Base-by-base conservation (phyloP, 208 protist species). In the Acanthamoeba healyi region DNA sequence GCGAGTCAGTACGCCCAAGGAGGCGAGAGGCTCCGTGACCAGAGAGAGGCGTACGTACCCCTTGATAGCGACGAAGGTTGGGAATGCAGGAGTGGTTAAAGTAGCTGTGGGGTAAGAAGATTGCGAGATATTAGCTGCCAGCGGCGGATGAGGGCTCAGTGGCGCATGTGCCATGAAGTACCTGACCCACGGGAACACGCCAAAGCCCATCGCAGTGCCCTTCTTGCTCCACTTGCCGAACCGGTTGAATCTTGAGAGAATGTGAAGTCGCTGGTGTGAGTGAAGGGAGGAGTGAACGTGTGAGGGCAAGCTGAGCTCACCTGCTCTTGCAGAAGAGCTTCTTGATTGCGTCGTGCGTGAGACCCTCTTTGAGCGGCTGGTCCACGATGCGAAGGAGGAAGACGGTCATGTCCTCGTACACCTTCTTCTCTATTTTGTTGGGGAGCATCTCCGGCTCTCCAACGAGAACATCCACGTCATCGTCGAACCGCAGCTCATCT, bases 31-130 rank as follows among this genome's bases (percentile, higher is more conserved):
- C 9, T 63, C n/a, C 26, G 56, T 26, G 24, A 84, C 26, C 40
- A 82, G 34, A 46, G 72, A 44, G 15, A 29, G 22, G 72, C 5
- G 12, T 10, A 82, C 34, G 12, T 65, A 91, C 84, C 61, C 84
- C 61, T 26, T 91, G 84, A n/a, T 91, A 91, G 34, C 84, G 84
- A 5, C 84, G 51, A 46, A 91, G 56, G 56, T 91, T 91, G 36
- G 84, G 84, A 9, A 91, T 91, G 84, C 84, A 91, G 24, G 84
- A 91, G 29, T 91, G 84, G 61, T 91, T 91, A n/a, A 91, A 91
- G 56, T 91, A 91, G 56, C 84, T n/a, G n/a, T n/a, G n/a, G n/a
- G n/a, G n/a, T n/a, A n/a, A n/a, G n/a, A n/a, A n/a, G n/a, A n/a
- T n/a, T n/a, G n/a, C n/a, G n/a, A n/a, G n/a, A n/a, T n/a, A n/a